A percentile compares a stretch with the other conserved stretches of the same genome.
Evolutionary conservation across 73 alveolate species (phyloP).

Genomic region (Stentor roeselii): DNA sequence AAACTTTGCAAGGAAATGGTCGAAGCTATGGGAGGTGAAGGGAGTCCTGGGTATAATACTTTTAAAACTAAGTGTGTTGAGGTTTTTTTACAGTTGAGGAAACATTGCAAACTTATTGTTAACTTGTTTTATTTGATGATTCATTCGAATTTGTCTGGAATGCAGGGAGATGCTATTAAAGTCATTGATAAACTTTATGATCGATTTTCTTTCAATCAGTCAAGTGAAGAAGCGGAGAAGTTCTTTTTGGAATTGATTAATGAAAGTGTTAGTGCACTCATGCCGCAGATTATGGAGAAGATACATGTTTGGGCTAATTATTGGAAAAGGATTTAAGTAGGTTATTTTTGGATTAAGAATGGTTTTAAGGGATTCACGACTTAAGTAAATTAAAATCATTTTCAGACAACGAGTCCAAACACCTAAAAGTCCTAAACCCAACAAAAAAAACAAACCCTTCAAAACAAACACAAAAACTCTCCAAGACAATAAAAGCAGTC

Average conservation of each 20-base stretch:
- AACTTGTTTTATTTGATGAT: constrained; percentile 89
- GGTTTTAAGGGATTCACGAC: too few species aligned
- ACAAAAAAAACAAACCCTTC: background rate
- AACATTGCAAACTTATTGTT: constrained; percentile 84
- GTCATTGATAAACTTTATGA: constrained; percentile 74
- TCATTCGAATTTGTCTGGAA: constrained; percentile 86
- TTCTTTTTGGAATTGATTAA: constrained; percentile 71
- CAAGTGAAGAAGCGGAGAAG: constrained; percentile 84
- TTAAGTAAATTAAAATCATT: background rate
- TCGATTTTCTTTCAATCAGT: constrained; percentile 73
- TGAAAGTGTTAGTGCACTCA: constrained; percentile 87
- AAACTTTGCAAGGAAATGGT: constrained; percentile 97
- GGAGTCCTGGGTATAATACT: constrained; percentile 65
- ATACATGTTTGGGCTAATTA: constrained; percentile 95
- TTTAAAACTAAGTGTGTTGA: constrained; percentile 90
- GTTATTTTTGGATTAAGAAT: too few species aligned
- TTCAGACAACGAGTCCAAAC: background rate
- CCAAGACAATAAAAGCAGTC: background rate
- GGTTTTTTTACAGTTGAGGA: constrained; percentile 84
- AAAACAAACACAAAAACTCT: background rate
- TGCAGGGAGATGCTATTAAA: constrained; percentile 66
- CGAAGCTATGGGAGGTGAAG: constrained; percentile 97
- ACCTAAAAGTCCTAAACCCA: background rate
- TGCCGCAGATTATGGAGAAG: constrained; percentile 90
- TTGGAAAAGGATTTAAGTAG: constrained; percentile 63